These are phyloP conservation scores for Galerina marginata DNA, from an alignment of 768 basidiomycete genomes.

Conservation along the genomic window DNA sequence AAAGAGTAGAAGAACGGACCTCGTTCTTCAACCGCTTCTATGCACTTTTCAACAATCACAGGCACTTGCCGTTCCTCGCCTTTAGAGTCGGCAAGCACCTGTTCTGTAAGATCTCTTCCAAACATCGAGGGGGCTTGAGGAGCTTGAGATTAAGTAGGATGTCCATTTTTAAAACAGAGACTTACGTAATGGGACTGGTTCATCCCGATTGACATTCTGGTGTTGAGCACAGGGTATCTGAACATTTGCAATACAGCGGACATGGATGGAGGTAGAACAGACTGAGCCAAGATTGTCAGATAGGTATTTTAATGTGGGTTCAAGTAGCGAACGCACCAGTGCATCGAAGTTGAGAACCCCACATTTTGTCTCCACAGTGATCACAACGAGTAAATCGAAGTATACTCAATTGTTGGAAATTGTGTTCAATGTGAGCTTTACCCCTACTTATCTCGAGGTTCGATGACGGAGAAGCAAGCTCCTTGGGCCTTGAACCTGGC, in stretches of 20 bases:
- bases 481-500: conserved; percentile 62
- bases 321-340: conserved; percentile 61
- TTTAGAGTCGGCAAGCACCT: conserved; percentile 71
- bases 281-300: conserved; percentile 45
- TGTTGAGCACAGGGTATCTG: conserved; percentile 70
- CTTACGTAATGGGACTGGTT: conserved; percentile 46
- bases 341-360: conserved; percentile 95
- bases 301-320: neutral
- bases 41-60: conserved; percentile 93
- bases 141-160: conserved; percentile 17
- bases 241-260: conserved; percentile 79
- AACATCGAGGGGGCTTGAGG: conserved; percentile 85
- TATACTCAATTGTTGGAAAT: conserved; percentile 88
- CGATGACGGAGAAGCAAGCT: conserved; percentile 39
- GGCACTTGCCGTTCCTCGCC: conserved; percentile 73
- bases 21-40: conserved; percentile 86
- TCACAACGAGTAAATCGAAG: conserved; percentile 92
- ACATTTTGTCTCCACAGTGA: conserved; percentile 97
- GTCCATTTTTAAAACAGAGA: conserved; percentile 4
- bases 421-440: conserved; percentile 64
- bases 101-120: conserved; percentile 86
- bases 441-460: conserved; percentile 39
- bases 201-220: conserved; percentile 33
- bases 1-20: conserved; percentile 53
- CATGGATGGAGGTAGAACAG: conserved; percentile 87